Evolutionary conservation across 2,329 filamentous ascomycete genomes (phyloP), one percentile per base, ranked within the genome.

Genomic region (Neurospora sp.): DNA sequence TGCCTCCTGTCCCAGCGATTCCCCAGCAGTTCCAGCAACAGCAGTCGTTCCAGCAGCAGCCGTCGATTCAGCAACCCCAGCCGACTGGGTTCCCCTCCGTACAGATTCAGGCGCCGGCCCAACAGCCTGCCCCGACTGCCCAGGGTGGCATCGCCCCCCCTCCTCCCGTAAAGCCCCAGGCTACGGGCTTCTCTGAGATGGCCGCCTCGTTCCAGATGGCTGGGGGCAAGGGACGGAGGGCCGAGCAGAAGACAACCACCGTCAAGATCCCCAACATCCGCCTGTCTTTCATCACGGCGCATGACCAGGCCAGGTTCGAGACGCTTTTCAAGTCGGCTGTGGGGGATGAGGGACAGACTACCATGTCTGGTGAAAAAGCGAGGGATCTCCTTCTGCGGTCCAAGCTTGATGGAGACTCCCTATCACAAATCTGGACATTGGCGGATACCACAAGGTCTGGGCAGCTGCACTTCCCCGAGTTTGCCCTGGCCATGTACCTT

Each of bases 401-500:
- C 15, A 92, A 93, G 78, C 86, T 99, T 62, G 87, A 95, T 70
- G 94, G 96, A 19, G 90, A 93, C 78, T 91, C 92, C 71, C 83
- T 99, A 74, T 96, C 93, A 28, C 92, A 96, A 75, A 97, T 99
- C 76, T 99, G 95, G 94, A 93, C 93, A 23, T 83, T 99, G 28
- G 92, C 93, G 66, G 96, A 99, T 81, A 97, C 96, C 10, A 99
- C 96, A 66, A 95, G 96, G 79, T 96, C 95, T 15, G 96, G 96
- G 66, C 94, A 97, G 80, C 87, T 99, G 39, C 91, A 97, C 78
- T 99, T 99, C 78, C 96, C 96, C 57, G 96, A 99, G 81, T 99
- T 99, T 74, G 96, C 96, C 8, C 85, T 99, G 70, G 92, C 96
- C 72, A 98, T 99, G 96, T 99, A 99, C 76, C 88, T 99, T 39